These are phyloP conservation scores for Mycena sp. DNA, from an alignment of 1,284 basidiomycete genomes.

Conservation along the genomic window DNA sequence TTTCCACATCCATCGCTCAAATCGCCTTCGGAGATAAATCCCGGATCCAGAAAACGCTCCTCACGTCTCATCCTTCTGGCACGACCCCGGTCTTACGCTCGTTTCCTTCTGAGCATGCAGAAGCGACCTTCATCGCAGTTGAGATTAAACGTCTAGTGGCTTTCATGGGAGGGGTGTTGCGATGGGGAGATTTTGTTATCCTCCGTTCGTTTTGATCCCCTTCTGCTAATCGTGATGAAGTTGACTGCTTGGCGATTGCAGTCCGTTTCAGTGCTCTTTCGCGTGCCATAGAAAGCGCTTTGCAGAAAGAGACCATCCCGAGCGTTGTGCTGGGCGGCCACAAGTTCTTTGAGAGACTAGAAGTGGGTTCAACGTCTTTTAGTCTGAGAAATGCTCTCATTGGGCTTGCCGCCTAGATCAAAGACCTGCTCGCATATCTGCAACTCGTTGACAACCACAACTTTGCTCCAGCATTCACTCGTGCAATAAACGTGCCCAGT, in stretches of 20 bases:
- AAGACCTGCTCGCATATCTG: constrained; percentile 89
- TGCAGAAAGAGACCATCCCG: constrained; percentile 85
- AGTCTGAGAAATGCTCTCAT: neutral
- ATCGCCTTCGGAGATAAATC: constrained; percentile 60
- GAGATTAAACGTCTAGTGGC: constrained; percentile 86
- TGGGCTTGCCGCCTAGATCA: constrained; percentile 59
- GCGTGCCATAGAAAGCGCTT: constrained; percentile 78
- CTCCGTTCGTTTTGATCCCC: constrained; percentile 62
- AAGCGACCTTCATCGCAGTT: constrained; percentile 77
- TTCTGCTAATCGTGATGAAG: neutral
- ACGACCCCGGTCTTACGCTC: constrained; percentile 62
- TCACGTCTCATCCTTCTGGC: constrained; percentile 76
- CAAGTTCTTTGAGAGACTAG: constrained; percentile 89
- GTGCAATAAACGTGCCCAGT: constrained; percentile 81
- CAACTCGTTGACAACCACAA: constrained; percentile 87
- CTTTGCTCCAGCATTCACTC: constrained; percentile 81
- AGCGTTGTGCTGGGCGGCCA: constrained; percentile 82
- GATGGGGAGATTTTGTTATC: constrained; percentile 82
- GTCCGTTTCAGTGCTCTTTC: constrained; percentile 90
- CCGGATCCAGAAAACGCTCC: constrained; percentile 82
- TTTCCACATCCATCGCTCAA: neutral
- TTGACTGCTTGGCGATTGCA: too few relatives aligned
- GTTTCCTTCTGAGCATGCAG: constrained; percentile 61
- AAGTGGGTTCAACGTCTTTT: constrained; percentile 61
- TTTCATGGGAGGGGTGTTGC: constrained; percentile 76